Evolutionary conservation across 441 rosid genomes (phyloP).

Genomic region (Viola pubescens): DNA sequence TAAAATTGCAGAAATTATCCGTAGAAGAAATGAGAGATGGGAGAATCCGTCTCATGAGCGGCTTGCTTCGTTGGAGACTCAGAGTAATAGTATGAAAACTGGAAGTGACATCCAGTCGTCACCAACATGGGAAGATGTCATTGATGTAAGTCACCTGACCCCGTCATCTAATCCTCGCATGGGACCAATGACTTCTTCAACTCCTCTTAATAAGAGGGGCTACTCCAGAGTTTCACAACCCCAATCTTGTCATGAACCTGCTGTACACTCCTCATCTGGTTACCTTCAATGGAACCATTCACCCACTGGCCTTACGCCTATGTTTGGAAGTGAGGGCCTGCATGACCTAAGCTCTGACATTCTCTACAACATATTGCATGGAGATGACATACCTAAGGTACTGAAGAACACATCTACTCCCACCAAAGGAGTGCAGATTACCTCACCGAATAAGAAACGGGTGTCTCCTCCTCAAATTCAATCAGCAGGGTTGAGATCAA

Average conservation of each 20-base stretch:
- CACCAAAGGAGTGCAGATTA: slow-evolving; percentile 5
- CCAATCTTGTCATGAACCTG: slow-evolving; percentile 12
- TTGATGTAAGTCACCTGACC: slow-evolving; percentile 15
- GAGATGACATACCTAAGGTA: slow-evolving; percentile 9
- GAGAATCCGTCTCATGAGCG: slow-evolving; percentile 20
- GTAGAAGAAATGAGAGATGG: slow-evolving; percentile 15
- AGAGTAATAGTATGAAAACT: not conserved
- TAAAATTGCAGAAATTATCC: slow-evolving; percentile 18
- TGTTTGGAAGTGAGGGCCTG: slow-evolving; percentile 4
- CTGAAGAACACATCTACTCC: slow-evolving; percentile 20
- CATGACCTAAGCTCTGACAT: slow-evolving; percentile 10
- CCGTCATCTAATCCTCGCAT: slow-evolving; percentile 17
- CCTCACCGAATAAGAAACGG: slow-evolving; percentile 24
- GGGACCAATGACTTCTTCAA: slow-evolving; percentile 18
- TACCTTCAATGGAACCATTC: slow-evolving; percentile 10
- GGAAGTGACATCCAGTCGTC: slow-evolving; percentile 17
- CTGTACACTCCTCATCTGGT: slow-evolving; percentile 14
- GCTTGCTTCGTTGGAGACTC: slow-evolving; percentile 3
- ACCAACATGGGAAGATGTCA: slow-evolving; percentile 21
- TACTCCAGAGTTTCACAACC: slow-evolving; percentile 5
- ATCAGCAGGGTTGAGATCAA: slow-evolving; percentile 15
- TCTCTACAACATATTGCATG: slow-evolving; percentile 13
- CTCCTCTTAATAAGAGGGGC: slow-evolving; percentile 7
- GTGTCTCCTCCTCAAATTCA: slow-evolving; percentile 22
- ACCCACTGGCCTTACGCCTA: slow-evolving; percentile 11